Evolutionary conservation across 2,329 filamentous ascomycete genomes (phyloP).

Genomic region (Alternaria viburni): DNA sequence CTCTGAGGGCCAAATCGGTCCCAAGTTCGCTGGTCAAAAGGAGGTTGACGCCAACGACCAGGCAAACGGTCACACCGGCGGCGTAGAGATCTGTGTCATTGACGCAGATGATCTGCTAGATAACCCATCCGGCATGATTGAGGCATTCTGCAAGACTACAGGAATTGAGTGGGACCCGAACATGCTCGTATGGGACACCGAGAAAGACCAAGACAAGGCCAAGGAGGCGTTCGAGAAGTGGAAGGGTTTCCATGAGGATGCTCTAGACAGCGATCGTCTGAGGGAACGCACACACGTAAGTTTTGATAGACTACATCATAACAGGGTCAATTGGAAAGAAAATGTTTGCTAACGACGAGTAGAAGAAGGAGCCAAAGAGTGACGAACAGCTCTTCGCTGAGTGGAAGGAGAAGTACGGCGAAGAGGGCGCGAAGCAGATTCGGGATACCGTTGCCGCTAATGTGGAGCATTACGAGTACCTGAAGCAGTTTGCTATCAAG

Average conservation of each 20-base stretch:
- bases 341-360: neutral
- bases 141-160: slow-evolving; percentile 80
- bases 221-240: slow-evolving; percentile 89
- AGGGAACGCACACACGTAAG: slow-evolving; percentile 70
- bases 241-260: slow-evolving; percentile 96
- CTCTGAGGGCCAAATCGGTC: slow-evolving; percentile 72
- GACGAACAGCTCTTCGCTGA: slow-evolving; percentile 71
- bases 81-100: slow-evolving; percentile 78
- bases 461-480: slow-evolving; percentile 76
- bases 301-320: slow-evolving; percentile 8
- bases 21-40: slow-evolving; percentile 61
- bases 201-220: slow-evolving; percentile 72
- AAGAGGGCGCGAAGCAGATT: slow-evolving; percentile 73
- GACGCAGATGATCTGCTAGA: slow-evolving; percentile 95
- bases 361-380: slow-evolving; percentile 68
- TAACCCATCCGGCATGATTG: slow-evolving; percentile 75
- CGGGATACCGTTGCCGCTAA: slow-evolving; percentile 74
- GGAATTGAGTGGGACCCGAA: slow-evolving; percentile 75
- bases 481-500: slow-evolving; percentile 77
- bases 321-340: too few relatives aligned
- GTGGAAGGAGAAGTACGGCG: slow-evolving; percentile 77
- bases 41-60: slow-evolving; percentile 43
- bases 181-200: slow-evolving; percentile 86
- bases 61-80: slow-evolving; percentile 41
- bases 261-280: slow-evolving; percentile 79